Evolutionary conservation across 345 rosid species (phyloP).

Genomic region (Corchorus capsularis): DNA sequence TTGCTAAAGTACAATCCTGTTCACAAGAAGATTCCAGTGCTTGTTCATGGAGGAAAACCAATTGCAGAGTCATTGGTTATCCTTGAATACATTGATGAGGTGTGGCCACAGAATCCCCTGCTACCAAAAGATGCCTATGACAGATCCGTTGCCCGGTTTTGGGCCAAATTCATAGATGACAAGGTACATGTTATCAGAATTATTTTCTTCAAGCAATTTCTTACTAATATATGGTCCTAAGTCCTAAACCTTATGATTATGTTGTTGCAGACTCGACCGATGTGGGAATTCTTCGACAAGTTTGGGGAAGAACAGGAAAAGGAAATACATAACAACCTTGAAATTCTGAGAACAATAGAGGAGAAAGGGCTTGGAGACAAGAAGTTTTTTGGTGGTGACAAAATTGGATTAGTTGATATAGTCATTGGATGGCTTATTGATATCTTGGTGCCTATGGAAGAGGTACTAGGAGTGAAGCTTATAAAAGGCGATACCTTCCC

Average conservation of each 20-base stretch:
- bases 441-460: slow-evolving; percentile 17
- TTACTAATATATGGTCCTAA: not conserved
- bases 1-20: slow-evolving; percentile 12
- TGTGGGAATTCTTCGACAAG: not conserved
- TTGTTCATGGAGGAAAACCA: slow-evolving; percentile 14
- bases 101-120: slow-evolving; percentile 7
- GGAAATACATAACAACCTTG: not conserved
- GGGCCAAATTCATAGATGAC: slow-evolving; percentile 16
- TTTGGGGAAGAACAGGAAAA: slow-evolving; percentile 16
- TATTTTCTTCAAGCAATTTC: not conserved
- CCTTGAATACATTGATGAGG: slow-evolving; percentile 11
- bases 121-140: slow-evolving; percentile 1
- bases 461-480: slow-evolving; percentile 4
- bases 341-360: slow-evolving; percentile 19
- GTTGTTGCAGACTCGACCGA: not conserved
- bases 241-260: not conserved
- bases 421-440: slow-evolving; percentile 19
- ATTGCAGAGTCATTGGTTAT: slow-evolving; percentile 20
- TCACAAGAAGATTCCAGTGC: slow-evolving; percentile 16
- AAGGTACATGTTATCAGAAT: not conserved
- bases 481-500: slow-evolving; percentile 24
- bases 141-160: not conserved
- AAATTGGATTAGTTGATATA: slow-evolving; percentile 21
- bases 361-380: slow-evolving; percentile 22
- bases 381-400: slow-evolving; percentile 27